Conservation (phyloP, 768 basidiomycete genomes). For the Auriculariales sp. region DNA sequence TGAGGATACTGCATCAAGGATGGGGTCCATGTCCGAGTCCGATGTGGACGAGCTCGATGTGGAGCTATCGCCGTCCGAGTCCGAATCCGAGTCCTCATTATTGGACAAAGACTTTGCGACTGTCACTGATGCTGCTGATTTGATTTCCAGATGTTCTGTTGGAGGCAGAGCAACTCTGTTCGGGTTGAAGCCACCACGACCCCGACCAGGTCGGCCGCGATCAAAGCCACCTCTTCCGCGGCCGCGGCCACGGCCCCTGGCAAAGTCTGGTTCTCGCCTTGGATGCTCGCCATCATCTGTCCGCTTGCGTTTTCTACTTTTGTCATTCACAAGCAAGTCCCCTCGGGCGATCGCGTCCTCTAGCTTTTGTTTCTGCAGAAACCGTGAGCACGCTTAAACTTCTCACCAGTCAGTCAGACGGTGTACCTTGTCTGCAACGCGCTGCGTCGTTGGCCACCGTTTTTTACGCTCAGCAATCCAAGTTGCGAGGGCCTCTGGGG, state of each 20-base stretch:
- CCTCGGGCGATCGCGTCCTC: conserved; percentile 73
- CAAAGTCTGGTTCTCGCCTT: neutral
- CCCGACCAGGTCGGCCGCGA: conserved; percentile 5
- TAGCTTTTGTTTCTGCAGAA: conserved; percentile 40
- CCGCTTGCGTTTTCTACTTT: neutral
- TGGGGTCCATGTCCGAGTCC: conserved; percentile 14
- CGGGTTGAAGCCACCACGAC: neutral
- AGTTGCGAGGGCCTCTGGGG: conserved; percentile 63
- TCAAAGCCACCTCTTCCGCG: conserved; percentile 20
- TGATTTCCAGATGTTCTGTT: neutral
- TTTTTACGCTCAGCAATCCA: conserved; percentile 87
- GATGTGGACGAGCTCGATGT: too few species aligned
- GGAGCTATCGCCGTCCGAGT: too few species aligned
- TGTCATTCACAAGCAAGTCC: conserved; percentile 41
- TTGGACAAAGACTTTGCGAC: neutral
- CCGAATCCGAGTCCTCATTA: conserved; percentile 10
- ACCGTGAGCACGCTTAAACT: neutral
- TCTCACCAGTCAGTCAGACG: conserved; percentile 7
- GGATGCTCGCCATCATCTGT: neutral
- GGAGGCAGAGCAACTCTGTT: neutral
- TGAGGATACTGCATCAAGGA: conserved; percentile 15
- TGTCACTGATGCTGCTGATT: neutral
- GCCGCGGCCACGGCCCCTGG: conserved; percentile 17
- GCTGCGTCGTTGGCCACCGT: conserved; percentile 61
- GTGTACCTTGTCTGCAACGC: conserved; percentile 51